Percentiles rank a stretch among this genome's conserved stretches.
Evolutionary conservation across 352 stramenopile genomes (phyloP).

Genomic region (Phytophthora tubulina): DNA sequence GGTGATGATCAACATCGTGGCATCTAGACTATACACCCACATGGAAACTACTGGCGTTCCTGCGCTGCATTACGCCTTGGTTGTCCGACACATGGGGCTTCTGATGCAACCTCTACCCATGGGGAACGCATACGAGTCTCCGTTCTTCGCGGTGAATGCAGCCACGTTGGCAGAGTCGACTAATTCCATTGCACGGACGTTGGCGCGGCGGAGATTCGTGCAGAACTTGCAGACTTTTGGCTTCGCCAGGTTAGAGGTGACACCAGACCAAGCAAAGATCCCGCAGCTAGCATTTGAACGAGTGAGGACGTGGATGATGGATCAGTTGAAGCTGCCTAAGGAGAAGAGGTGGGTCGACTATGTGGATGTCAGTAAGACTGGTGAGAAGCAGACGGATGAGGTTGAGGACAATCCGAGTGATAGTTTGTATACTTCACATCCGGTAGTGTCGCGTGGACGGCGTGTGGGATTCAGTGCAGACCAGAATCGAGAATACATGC

Average conservation of each 20-base stretch:
- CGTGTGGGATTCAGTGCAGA: conserved; percentile 82
- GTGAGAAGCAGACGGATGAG: background rate
- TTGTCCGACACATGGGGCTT: conserved; percentile 69
- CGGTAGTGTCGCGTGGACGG: conserved; percentile 67
- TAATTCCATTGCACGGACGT: conserved; percentile 60
- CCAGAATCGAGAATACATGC: conserved; percentile 82
- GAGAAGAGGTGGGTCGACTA: conserved; percentile 74
- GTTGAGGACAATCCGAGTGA: conserved; percentile 19
- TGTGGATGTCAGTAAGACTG: conserved; percentile 54
- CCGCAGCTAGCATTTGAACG: conserved; percentile 60
- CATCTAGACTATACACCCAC: conserved; percentile 48
- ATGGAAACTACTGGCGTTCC: conserved; percentile 52
- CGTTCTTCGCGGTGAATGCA: conserved; percentile 75
- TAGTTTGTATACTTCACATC: conserved; percentile 40
- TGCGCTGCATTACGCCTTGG: conserved; percentile 70
- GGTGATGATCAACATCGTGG: conserved; percentile 85
- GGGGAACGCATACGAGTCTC: conserved; percentile 60
- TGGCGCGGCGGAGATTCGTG: conserved; percentile 68
- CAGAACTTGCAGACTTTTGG: conserved; percentile 77
- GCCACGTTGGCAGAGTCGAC: conserved; percentile 37
- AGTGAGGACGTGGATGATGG: conserved; percentile 71
- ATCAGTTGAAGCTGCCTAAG: conserved; percentile 58
- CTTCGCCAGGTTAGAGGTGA: conserved; percentile 79
- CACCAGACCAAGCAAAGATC: conserved; percentile 66
- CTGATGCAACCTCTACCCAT: conserved; percentile 65